Conservation (phyloP, 202 grass and related monocot species). For the Hordeum pubiflorum region DNA sequence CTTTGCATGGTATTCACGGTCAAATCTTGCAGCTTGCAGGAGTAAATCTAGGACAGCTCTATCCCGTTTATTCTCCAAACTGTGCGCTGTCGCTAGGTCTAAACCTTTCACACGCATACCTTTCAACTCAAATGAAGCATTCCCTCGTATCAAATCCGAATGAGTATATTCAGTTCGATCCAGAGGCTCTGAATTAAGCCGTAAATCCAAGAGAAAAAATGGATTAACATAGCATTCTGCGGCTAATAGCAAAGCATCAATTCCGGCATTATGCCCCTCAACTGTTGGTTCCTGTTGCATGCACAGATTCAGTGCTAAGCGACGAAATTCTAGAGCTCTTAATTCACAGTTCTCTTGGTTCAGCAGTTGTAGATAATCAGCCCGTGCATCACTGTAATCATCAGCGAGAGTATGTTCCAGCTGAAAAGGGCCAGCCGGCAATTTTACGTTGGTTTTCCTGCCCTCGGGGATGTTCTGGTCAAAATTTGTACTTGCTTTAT, state of each 20-base stretch:
- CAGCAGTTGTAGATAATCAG: conserved; percentile 81
- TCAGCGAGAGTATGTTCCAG: conserved; percentile 55
- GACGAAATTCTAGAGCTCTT: conserved; percentile 75
- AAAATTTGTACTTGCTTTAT: conserved; percentile 33
- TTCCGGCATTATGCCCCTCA: conserved; percentile 77
- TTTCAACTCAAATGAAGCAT: conserved; percentile 35
- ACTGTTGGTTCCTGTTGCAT: conserved; percentile 49
- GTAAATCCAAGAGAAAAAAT: conserved; percentile 63
- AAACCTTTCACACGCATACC: conserved; percentile 44
- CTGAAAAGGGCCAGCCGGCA: conserved; percentile 36
- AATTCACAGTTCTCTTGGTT: conserved; percentile 66
- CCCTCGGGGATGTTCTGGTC: conserved; percentile 31
- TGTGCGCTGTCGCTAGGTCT: conserved; percentile 34
- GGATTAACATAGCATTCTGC: conserved; percentile 91
- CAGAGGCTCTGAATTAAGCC: conserved; percentile 46
- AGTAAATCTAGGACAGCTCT: conserved; percentile 80
- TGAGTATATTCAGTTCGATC: conserved; percentile 49
- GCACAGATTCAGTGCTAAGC: conserved; percentile 63
- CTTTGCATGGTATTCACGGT: conserved; percentile 52
- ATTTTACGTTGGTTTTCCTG: conserved; percentile 33
- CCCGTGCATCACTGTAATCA: conserved; percentile 63
- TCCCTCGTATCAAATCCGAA: conserved; percentile 49
- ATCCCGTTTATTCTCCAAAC: conserved; percentile 72
- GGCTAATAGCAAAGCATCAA: conserved; percentile 88
- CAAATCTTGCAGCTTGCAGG: conserved; percentile 69